Conservation (phyloP, 768 basidiomycete genomes). For the Termitomyces sp. region DNA sequence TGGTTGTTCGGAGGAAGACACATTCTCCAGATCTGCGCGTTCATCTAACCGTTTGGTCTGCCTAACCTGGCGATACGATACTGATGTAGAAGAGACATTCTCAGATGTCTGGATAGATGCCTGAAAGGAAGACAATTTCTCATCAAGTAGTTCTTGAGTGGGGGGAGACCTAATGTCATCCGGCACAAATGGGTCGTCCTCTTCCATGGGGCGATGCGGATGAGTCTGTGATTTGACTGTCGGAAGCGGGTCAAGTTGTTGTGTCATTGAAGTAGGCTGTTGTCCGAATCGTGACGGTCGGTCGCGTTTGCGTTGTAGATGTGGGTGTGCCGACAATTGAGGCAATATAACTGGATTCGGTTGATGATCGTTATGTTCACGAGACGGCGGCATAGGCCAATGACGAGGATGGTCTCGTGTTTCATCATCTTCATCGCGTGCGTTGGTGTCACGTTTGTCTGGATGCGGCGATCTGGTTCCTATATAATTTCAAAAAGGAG, state of each 20-base stretch:
- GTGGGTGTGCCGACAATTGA: constrained; percentile 6
- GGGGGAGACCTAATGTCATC: constrained; percentile 16
- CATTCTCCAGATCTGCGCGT: constrained; percentile 14
- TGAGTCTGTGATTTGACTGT: constrained; percentile 1
- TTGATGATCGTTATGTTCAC: constrained; percentile 2
- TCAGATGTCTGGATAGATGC: constrained; percentile 10
- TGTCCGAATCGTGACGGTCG: constrained; percentile 24
- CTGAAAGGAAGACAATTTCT: constrained; percentile 7
- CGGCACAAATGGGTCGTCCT: constrained; percentile 21
- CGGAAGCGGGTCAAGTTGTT: neutral
- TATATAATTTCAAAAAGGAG: constrained; percentile 37
- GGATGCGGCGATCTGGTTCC: constrained; percentile 44
- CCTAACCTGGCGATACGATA: constrained; percentile 1
- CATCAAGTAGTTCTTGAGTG: constrained; percentile 4
- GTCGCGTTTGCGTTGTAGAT: constrained; percentile 14
- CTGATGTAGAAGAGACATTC: neutral
- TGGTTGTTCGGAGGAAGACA: constrained; percentile 17
- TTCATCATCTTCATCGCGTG: constrained; percentile 3
- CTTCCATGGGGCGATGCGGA: constrained; percentile 4
- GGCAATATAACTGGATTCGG: neutral
- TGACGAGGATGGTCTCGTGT: neutral
- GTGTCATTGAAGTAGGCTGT: neutral
- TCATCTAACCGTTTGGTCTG: constrained; percentile 8
- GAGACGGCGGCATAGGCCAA: neutral
- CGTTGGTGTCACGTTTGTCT: constrained; percentile 24